A percentile compares a stretch with the other conserved stretches of the same genome.
Evolutionary conservation across 2,329 filamentous ascomycete genomes (phyloP).

Genomic region (Diplodia sapinea): DNA sequence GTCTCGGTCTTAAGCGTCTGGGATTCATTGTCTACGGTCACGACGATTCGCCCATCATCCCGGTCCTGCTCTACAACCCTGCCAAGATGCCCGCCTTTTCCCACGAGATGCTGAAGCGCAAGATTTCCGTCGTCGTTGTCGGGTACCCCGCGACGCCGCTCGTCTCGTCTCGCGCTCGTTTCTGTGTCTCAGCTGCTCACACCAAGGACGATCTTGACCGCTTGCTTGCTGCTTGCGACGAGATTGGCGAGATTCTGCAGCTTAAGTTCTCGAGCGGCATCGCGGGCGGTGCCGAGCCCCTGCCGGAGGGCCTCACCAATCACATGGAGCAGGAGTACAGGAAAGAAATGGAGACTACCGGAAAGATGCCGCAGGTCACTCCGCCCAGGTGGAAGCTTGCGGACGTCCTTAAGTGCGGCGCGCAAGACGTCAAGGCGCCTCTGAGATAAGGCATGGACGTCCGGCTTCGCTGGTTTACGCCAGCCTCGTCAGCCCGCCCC

Average conservation of each 20-base stretch:
- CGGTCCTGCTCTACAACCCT: slow-evolving; percentile 94
- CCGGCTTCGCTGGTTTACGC: not conserved
- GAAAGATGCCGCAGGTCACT: slow-evolving; percentile 55
- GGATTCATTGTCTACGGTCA: slow-evolving; percentile 97
- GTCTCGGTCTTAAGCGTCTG: slow-evolving; percentile 92
- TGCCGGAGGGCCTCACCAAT: slow-evolving; percentile 72
- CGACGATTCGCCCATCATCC: slow-evolving; percentile 97
- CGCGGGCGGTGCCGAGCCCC: slow-evolving; percentile 81
- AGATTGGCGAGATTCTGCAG: slow-evolving; percentile 89
- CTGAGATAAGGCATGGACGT: slow-evolving; percentile 62
- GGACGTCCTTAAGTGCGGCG: slow-evolving; percentile 74
- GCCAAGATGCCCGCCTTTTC: slow-evolving; percentile 98
- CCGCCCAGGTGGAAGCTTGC: slow-evolving; percentile 81
- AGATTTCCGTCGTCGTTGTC: slow-evolving; percentile 96
- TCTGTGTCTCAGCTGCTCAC: slow-evolving; percentile 94
- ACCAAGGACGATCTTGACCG: slow-evolving; percentile 98
- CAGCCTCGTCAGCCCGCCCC: not conserved
- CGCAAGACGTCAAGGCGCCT: slow-evolving; percentile 74
- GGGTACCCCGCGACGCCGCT: slow-evolving; percentile 96
- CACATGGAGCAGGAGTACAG: slow-evolving; percentile 63
- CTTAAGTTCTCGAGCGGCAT: slow-evolving; percentile 97
- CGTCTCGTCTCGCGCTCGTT: slow-evolving; percentile 90
- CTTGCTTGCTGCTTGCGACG: slow-evolving; percentile 84
- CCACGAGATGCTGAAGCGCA: slow-evolving; percentile 96
- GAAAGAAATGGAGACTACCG: slow-evolving; percentile 55